phyloP scores from a whole-genome alignment of 2,329 filamentous ascomycete species.

The Penicillium sp. region DNA sequence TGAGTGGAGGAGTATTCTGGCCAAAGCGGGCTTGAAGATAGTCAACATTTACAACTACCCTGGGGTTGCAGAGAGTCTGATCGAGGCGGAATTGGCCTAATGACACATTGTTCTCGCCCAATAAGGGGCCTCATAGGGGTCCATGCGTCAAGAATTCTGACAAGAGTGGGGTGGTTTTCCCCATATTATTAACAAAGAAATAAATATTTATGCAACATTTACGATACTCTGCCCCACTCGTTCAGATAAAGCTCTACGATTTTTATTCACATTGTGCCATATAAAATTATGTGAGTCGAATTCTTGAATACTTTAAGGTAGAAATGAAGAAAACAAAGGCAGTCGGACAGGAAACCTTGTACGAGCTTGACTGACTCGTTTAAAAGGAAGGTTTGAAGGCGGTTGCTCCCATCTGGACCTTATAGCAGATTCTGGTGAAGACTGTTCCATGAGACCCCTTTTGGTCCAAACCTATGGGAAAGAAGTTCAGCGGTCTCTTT shows the following conservation, averaged over 20 bases:
- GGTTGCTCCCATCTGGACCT: not conserved
- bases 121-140: too few species aligned
- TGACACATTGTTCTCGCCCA: too few species aligned
- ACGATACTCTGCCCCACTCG: not conserved
- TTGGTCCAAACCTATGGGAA: not conserved
- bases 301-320: not conserved
- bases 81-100: too few species aligned
- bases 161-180: not conserved
- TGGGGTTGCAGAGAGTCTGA: too few species aligned
- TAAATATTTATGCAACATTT: not conserved
- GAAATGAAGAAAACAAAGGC: not conserved
- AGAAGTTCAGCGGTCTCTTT: not conserved
- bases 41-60: too few species aligned
- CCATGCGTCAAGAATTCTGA: too few species aligned
- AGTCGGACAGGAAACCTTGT: not conserved
- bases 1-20: too few species aligned
- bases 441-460: not conserved
- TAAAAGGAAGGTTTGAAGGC: not conserved
- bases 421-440: not conserved
- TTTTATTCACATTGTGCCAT: not conserved
- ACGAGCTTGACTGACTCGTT: not conserved
- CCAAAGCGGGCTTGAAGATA: too few species aligned
- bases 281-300: not conserved
- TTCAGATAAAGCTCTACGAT: not conserved
- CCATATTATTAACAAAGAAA: not conserved